These are phyloP conservation scores for Fusarium praegraminearum DNA, from an alignment of 2,329 filamentous ascomycete genomes.

Conservation along the genomic window DNA sequence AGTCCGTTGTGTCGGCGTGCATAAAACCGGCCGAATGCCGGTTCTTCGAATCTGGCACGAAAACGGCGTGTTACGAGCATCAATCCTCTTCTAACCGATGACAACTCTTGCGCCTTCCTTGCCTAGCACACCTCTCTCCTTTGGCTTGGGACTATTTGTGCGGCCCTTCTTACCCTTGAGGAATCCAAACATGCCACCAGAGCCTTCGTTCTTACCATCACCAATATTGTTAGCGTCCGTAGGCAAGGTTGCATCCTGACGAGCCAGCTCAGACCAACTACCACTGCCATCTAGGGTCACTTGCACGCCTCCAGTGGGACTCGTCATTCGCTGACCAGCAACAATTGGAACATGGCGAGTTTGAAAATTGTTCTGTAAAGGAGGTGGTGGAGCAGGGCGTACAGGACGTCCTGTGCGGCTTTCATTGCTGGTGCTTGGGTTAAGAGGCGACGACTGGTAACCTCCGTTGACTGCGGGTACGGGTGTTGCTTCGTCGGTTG, in stretches of 20 bases:
- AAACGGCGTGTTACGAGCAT: constrained; percentile 35
- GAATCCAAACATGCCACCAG: constrained; percentile 91
- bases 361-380: constrained; percentile 62
- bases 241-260: constrained; percentile 81
- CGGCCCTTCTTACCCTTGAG: constrained; percentile 89
- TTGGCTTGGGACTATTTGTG: constrained; percentile 92
- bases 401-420: constrained; percentile 44
- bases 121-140: constrained; percentile 90
- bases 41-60: constrained; percentile 26
- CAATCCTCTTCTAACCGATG: constrained; percentile 66
- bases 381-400: constrained; percentile 56
- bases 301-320: constrained; percentile 86
- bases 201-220: constrained; percentile 66
- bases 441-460: constrained; percentile 45
- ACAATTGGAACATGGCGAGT: constrained; percentile 63
- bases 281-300: constrained; percentile 90
- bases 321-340: constrained; percentile 76
- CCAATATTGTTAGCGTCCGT: constrained; percentile 70
- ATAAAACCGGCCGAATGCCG: constrained; percentile 25
- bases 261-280: constrained; percentile 91
- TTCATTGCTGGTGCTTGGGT: constrained; percentile 45
- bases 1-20: constrained; percentile 18
- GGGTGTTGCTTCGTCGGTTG: constrained; percentile 63
- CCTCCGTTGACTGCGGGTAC: constrained; percentile 51
- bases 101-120: constrained; percentile 93